Conservation (phyloP, 768 basidiomycete genomes). For the Suillus subluteus region DNA sequence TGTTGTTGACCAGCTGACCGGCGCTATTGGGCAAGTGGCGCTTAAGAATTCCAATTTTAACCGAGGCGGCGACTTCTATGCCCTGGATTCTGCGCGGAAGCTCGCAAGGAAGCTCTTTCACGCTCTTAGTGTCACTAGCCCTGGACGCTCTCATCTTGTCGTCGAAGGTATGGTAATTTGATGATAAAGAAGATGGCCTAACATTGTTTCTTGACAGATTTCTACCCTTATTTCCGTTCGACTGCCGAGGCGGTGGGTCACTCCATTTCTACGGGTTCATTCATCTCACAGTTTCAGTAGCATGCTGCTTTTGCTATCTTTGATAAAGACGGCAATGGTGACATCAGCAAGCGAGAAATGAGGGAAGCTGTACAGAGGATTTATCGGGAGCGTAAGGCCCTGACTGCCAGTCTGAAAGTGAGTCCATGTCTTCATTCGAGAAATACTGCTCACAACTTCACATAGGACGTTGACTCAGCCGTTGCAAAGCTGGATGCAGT, state of each 20-base stretch:
- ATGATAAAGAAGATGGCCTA: background rate
- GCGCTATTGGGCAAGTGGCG: slow-evolving; percentile 71
- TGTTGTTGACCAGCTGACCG: slow-evolving; percentile 69
- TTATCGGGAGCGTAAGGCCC: slow-evolving; percentile 74
- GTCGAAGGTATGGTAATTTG: slow-evolving; percentile 55
- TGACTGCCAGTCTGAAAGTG: slow-evolving; percentile 73
- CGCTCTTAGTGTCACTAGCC: slow-evolving; percentile 59
- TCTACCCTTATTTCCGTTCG: slow-evolving; percentile 74
- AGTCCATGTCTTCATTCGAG: slow-evolving; percentile 15
- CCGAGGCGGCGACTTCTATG: slow-evolving; percentile 54
- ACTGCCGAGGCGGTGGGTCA: slow-evolving; percentile 65
- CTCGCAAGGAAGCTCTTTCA: slow-evolving; percentile 72
- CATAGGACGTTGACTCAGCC: slow-evolving; percentile 69
- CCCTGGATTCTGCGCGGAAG: slow-evolving; percentile 64
- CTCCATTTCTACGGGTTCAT: slow-evolving; percentile 2
- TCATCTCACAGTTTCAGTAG: slow-evolving; percentile 36
- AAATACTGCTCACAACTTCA: slow-evolving; percentile 9
- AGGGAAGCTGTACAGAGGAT: slow-evolving; percentile 81
- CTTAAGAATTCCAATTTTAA: slow-evolving; percentile 68
- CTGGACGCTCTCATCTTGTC: slow-evolving; percentile 61
- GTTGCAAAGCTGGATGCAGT: slow-evolving; percentile 82
- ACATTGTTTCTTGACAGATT: slow-evolving; percentile 50
- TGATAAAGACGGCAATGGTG: slow-evolving; percentile 84
- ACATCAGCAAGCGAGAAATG: slow-evolving; percentile 79
- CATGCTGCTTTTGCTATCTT: slow-evolving; percentile 72